Percentiles rank a stretch among this genome's conserved stretches.
Evolutionary conservation across 2,329 filamentous ascomycete genomes (phyloP).

Genomic region (Diaporthe destruens): DNA sequence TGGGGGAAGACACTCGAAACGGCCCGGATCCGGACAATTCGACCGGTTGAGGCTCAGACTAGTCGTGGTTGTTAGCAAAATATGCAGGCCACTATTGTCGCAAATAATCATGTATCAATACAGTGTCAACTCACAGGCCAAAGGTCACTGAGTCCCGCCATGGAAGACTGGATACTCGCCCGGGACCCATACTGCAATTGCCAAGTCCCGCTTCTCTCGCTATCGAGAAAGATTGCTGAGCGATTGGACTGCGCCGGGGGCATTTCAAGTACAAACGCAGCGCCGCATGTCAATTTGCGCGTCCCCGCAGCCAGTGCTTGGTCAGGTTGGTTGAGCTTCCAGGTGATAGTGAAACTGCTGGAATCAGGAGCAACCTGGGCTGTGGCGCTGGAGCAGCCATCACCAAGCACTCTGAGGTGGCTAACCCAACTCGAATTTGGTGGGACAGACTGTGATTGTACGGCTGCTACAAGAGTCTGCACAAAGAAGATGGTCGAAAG

Average conservation of each 20-base stretch:
- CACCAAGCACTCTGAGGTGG: not conserved
- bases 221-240: not conserved
- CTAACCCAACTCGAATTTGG: not conserved
- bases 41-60: not conserved
- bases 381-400: slow-evolving; percentile 3
- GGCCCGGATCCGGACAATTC: not conserved
- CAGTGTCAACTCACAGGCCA: not conserved
- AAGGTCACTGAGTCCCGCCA: not conserved
- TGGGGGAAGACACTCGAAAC: not conserved
- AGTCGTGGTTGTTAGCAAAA: not conserved
- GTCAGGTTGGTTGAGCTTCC: not conserved
- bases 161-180: not conserved
- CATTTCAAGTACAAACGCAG: not conserved
- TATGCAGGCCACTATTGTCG: not conserved
- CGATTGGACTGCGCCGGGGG: not conserved
- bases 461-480: not conserved
- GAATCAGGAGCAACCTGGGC: not conserved
- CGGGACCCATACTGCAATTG: not conserved
- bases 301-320: not conserved
- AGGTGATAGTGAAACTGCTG: not conserved
- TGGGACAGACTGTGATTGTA: not conserved
- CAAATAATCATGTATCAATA: not conserved
- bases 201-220: slow-evolving; percentile 2
- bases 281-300: not conserved
- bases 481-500: not conserved